phyloP scores from a whole-genome alignment of 208 protist species.

The Angomonas desouzai region DNA sequence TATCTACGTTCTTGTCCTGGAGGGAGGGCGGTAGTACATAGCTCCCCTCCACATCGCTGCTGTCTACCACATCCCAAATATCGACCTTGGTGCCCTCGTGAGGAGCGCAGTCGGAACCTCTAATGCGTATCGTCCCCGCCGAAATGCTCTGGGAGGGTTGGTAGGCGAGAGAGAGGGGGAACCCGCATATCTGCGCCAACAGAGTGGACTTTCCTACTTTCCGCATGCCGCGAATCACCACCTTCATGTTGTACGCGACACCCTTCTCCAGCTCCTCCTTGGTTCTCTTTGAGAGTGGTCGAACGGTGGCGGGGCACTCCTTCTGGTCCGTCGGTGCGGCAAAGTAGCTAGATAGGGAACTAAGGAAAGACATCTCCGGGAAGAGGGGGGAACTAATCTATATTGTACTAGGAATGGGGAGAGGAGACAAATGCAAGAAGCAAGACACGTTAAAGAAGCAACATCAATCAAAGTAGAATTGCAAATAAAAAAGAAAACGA shows the following conservation, averaged over 20 bases:
- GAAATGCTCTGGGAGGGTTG: conserved; percentile 50
- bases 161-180: conserved; percentile 37
- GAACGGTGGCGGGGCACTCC: conserved; percentile 32
- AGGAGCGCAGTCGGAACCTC: conserved; percentile 27
- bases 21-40: conserved; percentile 13
- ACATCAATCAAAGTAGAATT: conserved; percentile 2
- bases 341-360: background rate
- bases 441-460: too few species aligned
- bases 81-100: conserved; percentile 71
- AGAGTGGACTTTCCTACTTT: conserved; percentile 67
- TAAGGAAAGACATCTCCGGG: conserved; percentile 8
- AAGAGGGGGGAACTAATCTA: too few species aligned
- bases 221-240: conserved; percentile 62
- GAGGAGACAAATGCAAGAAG: background rate
- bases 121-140: conserved; percentile 52
- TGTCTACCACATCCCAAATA: conserved; percentile 76
- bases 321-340: background rate
- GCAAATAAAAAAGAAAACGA: background rate
- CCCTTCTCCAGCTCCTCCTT: conserved; percentile 62
- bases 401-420: background rate
- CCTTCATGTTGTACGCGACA: conserved; percentile 79
- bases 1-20: background rate
- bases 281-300: conserved; percentile 54
- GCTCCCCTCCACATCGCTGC: conserved; percentile 20
- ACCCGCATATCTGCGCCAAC: conserved; percentile 52